Evolutionary conservation across 2,329 filamentous ascomycete genomes (phyloP), one percentile per base, ranked within the genome.

Genomic region (Stenocarpella maydis): DNA sequence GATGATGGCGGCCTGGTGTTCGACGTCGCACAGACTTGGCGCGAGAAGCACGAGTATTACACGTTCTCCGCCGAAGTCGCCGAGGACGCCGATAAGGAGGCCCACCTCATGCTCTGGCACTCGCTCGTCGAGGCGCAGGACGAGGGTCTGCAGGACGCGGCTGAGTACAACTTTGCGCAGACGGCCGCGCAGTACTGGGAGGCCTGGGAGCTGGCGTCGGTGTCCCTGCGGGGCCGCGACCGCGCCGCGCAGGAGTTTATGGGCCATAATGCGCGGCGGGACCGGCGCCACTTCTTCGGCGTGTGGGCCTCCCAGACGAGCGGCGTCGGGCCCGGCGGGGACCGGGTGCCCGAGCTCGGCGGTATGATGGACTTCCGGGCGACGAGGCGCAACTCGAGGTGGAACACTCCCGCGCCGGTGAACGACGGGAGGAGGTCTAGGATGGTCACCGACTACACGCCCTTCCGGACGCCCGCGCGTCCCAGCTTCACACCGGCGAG

Each of bases 41-140:
- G 45, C 8, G 43, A 69, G 12, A 70, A 67, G 61, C 10, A 69
- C 74, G 19, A 69, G 67, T 9, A 65, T 28, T 21, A 70, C 71
- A 14, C 67, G 67, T 71, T 73, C 47, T 71, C 76, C 15, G 43
- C 54, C 10, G 68, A 75, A 53, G 70, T 74, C 8, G 76, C 77
- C 26, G 74, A 73, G 24, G 74, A 75, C 73, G 67, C 75, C 14
- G 75, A 77, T 49, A 49, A 73, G 19, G 75, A 79, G 31, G 74
- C 75, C 17, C 74, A 75, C 49, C 70, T 70, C 53, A 69, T 68
- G 2, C 72, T 69, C n/a, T 77, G 75, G 76, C 70, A 73, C 31
- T 69, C 61, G 21, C 71, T 73, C 6, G 21, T 74, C 58, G 66
- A 72, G 19, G 74, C 73, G 28, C 54, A 65, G 39, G 66, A 63